Evolutionary conservation across 495 filamentous ascomycete genomes (phyloP), one percentile per base, ranked within the genome.

Genomic region (Penicillium maclennaniae): DNA sequence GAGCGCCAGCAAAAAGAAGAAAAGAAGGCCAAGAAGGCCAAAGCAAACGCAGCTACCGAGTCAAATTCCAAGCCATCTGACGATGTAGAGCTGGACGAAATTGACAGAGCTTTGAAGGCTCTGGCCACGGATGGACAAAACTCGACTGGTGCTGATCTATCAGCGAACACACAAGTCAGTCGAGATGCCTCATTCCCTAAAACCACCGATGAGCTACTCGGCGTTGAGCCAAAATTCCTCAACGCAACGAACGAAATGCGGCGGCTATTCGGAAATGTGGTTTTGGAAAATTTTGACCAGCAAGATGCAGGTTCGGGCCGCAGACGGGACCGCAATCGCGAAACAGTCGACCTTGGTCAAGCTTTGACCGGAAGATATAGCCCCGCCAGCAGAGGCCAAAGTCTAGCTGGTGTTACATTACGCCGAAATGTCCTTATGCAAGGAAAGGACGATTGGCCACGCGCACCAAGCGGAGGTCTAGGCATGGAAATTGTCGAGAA

Each of bases 181-280:
- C 75, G 49, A 42, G 74, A 65, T 63, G 83, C 34, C 75, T 72
- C 58, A 56, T 77, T 73, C 49, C 55, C 71, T 1, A 74, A 69
- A 52, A 70, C 63, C 1, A 69, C 69, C n/a, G 62, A 67, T 39
- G 68, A 82, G n/a, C 72, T 95, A 27, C 72, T 97, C 1, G 73
- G 79, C 10, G 81, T 97, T 49, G 91, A 93, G 42, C 80, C 87
- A 1, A 80, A 86, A 54, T 82, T 88, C 56, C 80, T 99, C 10
- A 95, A 95, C 63, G 87, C 87, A 14, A 78, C 81, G 6, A 95
- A 96, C 58, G 93, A 99, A 70, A 97, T 99, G 91, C 86, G 89
- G 39, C 84, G 83, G 54, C 71, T 99, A 3, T 99, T 99, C 70
- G 93, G 93, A 0, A 85, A 85, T 49, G 82, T 87, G 25, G 87